These are phyloP conservation scores for Tetradesmus obliquus DNA, from an alignment of 139 green algal species.

Conservation along the genomic window DNA sequence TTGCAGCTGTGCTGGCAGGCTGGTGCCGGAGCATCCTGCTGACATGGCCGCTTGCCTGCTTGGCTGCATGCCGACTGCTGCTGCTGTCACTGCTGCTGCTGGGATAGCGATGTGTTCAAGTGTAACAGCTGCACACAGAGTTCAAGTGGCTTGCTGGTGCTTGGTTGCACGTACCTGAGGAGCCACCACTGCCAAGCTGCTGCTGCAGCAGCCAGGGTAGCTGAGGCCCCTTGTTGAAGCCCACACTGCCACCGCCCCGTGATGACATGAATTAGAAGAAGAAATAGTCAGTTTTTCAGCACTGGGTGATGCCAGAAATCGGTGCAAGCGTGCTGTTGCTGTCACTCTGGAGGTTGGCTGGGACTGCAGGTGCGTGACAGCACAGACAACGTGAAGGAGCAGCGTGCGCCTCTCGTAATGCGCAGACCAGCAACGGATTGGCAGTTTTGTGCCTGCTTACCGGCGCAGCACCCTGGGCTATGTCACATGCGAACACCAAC, in stretches of 20 bases:
- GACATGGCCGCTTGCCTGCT: not conserved
- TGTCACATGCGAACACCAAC: not conserved
- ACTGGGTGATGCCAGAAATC: not conserved
- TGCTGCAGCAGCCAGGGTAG: slow-evolving; percentile 39
- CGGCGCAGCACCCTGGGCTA: not conserved
- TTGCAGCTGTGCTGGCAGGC: not conserved
- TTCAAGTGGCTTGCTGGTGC: not conserved
- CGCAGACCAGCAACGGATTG: not conserved
- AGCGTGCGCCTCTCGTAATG: too few relatives aligned
- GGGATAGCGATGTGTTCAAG: not conserved
- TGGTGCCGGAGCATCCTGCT: too few relatives aligned
- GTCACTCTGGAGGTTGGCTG: not conserved
- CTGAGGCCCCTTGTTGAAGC: slow-evolving; percentile 24
- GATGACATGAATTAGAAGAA: not conserved
- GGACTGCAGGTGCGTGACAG: not conserved
- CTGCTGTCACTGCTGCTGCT: not conserved
- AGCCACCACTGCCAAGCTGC: slow-evolving; percentile 12
- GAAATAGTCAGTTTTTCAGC: not conserved
- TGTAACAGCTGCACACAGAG: not conserved
- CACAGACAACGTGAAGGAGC: too few relatives aligned
- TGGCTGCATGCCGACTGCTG: not conserved
- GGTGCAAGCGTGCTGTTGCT: not conserved
- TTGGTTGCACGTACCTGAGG: not conserved
- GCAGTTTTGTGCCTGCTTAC: not conserved
- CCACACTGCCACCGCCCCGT: slow-evolving; percentile 7